phyloP scores from a whole-genome alignment of 2,329 filamentous ascomycete species.

The Dactylellina sp. region DNA sequence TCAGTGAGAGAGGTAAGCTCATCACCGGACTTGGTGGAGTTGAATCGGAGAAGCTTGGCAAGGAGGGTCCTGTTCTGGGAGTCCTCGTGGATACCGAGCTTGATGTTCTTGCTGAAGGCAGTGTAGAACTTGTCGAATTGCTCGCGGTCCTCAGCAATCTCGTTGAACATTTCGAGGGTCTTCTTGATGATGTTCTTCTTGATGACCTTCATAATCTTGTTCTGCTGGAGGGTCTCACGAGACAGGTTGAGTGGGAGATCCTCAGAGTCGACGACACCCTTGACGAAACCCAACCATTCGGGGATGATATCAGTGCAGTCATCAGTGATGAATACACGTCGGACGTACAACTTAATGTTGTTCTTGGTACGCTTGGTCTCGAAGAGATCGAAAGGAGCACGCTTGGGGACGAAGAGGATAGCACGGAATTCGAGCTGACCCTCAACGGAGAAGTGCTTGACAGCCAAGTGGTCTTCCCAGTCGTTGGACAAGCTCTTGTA shows the following conservation, averaged over 20 bases:
- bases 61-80: slow-evolving; percentile 92
- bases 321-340: slow-evolving; percentile 99
- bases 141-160: slow-evolving; percentile 99
- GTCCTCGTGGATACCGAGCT: slow-evolving; percentile 99
- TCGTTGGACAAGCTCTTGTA: slow-evolving; percentile 99
- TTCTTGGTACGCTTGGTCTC: slow-evolving; percentile 99
- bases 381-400: slow-evolving; percentile 98
- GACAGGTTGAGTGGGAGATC: slow-evolving; percentile 99
- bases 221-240: slow-evolving; percentile 99
- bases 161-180: slow-evolving; percentile 98
- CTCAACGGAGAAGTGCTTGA: slow-evolving; percentile 99
- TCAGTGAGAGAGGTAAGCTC: slow-evolving; percentile 93
- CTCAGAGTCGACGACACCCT: slow-evolving; percentile 99
- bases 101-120: slow-evolving; percentile 99
- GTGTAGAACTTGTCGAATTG: slow-evolving; percentile 99
- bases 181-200: slow-evolving; percentile 99
- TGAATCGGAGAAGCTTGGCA: slow-evolving; percentile 98
- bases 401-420: slow-evolving; percentile 99
- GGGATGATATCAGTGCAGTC: slow-evolving; percentile 99
- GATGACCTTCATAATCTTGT: slow-evolving; percentile 99
- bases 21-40: slow-evolving; percentile 98
- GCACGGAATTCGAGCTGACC: slow-evolving; percentile 99
- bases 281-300: slow-evolving; percentile 99
- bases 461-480: slow-evolving; percentile 98
- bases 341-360: slow-evolving; percentile 99